Percentiles rank a stretch among this genome's conserved stretches.
Evolutionary conservation across 2,329 filamentous ascomycete genomes (phyloP).

Genomic region (Septoria linicola): DNA sequence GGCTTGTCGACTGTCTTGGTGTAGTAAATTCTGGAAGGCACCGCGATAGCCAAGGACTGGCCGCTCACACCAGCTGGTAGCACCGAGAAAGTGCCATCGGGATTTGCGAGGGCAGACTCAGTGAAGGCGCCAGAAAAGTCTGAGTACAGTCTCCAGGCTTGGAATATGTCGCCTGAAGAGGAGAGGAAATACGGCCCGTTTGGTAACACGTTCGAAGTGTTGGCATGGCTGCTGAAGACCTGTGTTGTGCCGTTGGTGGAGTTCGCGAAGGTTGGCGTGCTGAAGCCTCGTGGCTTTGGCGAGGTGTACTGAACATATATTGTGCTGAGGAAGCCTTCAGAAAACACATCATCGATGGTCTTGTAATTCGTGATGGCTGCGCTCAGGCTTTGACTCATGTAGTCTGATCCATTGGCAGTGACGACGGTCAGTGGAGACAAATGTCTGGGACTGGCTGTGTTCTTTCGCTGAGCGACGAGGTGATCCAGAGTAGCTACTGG

Average conservation of each 20-base stretch:
- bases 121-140: constrained; percentile 53
- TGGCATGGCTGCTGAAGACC: constrained; percentile 23
- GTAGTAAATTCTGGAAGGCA: constrained; percentile 62
- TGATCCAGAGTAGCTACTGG: constrained; percentile 37
- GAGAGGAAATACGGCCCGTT: constrained; percentile 54
- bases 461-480: constrained; percentile 23
- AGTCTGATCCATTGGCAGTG: constrained; percentile 29
- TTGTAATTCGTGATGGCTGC: constrained; percentile 35
- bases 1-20: constrained; percentile 55
- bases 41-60: constrained; percentile 49
- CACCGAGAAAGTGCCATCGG: constrained; percentile 44
- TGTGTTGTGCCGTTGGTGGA: constrained; percentile 23
- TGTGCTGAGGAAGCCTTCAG: constrained; percentile 41
- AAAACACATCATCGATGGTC: constrained; percentile 44
- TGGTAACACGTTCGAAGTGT: constrained; percentile 36
- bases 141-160: constrained; percentile 52
- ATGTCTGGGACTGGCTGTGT: constrained; percentile 26
- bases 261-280: constrained; percentile 5
- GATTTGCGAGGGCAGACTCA: constrained; percentile 45
- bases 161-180: constrained; percentile 46
- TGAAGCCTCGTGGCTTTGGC: constrained; percentile 14
- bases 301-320: constrained; percentile 31
- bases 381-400: constrained; percentile 29
- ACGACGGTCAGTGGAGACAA: constrained; percentile 45
- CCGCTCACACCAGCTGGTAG: constrained; percentile 44